Conservation (phyloP, 1,284 basidiomycete species). For the Ustilago cynodontis region DNA sequence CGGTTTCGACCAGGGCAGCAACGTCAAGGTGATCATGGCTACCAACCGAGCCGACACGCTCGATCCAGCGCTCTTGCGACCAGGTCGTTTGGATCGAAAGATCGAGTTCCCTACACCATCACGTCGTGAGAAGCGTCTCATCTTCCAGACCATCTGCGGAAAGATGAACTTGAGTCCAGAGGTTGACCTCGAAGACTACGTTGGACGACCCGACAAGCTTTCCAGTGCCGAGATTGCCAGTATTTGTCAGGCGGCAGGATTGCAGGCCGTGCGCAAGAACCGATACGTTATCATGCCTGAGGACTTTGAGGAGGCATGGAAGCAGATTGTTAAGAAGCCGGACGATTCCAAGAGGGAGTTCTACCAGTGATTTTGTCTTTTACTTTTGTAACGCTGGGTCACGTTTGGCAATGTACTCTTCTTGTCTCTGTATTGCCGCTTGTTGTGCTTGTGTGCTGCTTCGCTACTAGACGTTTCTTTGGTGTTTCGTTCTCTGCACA, state of each 20-base stretch:
- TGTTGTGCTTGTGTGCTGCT: background rate
- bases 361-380: slow-evolving; percentile 53
- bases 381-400: background rate
- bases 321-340: slow-evolving; percentile 68
- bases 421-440: background rate
- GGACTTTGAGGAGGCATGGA: slow-evolving; percentile 82
- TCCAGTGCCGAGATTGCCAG: slow-evolving; percentile 96
- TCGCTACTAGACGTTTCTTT: too few relatives aligned
- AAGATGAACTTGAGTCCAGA: slow-evolving; percentile 99
- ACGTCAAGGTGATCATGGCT: slow-evolving; percentile 81
- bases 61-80: slow-evolving; percentile 93
- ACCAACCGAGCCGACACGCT: slow-evolving; percentile 70
- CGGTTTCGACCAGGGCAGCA: slow-evolving; percentile 98
- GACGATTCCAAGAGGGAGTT: slow-evolving; percentile 68
- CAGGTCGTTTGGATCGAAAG: slow-evolving; percentile 96
- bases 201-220: slow-evolving; percentile 93
- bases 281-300: slow-evolving; percentile 94
- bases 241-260: slow-evolving; percentile 95
- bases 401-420: slow-evolving; percentile 23
- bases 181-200: slow-evolving; percentile 98
- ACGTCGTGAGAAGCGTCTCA: slow-evolving; percentile 92
- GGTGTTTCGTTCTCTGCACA: too few relatives aligned
- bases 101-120: slow-evolving; percentile 98
- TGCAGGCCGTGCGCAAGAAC: slow-evolving; percentile 98
- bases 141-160: slow-evolving; percentile 96